Evolutionary conservation across 2,329 filamentous ascomycete genomes (phyloP).

Genomic region (Aureobasidium sp.): DNA sequence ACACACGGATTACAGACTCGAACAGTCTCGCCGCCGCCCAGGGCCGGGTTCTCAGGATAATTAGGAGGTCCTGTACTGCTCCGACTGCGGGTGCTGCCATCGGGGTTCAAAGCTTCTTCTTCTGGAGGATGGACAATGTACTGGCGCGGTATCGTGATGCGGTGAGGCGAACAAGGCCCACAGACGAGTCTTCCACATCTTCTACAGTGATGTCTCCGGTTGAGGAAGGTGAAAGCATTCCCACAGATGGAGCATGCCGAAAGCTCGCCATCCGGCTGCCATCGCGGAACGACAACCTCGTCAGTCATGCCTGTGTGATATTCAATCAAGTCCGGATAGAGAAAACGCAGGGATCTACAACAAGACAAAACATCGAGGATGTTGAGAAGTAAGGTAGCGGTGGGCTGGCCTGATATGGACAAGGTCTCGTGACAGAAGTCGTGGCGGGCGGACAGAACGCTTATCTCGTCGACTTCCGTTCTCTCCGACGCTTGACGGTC

Average conservation of each 20-base stretch:
- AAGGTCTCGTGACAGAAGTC: not conserved
- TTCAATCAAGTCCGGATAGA: not conserved
- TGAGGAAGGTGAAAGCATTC: conserved; percentile 73
- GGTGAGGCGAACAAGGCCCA: conserved; percentile 80
- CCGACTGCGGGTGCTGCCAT: conserved; percentile 37
- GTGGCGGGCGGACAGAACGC: not conserved
- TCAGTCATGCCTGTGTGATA: conserved; percentile 2
- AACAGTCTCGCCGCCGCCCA: conserved; percentile 61
- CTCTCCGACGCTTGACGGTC: not conserved
- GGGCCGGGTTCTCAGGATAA: conserved; percentile 38
- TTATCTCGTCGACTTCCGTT: not conserved
- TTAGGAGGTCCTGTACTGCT: conserved; percentile 25
- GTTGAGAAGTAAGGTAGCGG: not conserved
- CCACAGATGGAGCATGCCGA: conserved; percentile 78
- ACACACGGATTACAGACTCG: conserved; percentile 68
- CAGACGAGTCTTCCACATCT: conserved; percentile 95
- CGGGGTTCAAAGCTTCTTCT: conserved; percentile 11
- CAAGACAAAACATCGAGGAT: not conserved
- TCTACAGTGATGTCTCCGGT: conserved; percentile 88
- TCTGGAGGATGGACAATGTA: conserved; percentile 79
- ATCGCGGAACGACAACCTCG: conserved; percentile 60
- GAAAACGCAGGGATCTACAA: not conserved
- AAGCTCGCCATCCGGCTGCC: conserved; percentile 84
- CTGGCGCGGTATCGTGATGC: conserved; percentile 88
- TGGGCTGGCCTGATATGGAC: conserved; percentile 4